These are phyloP conservation scores for Cryptococcus hybrid DNA, from an alignment of 1,284 basidiomycete species.

Conservation along the genomic window DNA sequence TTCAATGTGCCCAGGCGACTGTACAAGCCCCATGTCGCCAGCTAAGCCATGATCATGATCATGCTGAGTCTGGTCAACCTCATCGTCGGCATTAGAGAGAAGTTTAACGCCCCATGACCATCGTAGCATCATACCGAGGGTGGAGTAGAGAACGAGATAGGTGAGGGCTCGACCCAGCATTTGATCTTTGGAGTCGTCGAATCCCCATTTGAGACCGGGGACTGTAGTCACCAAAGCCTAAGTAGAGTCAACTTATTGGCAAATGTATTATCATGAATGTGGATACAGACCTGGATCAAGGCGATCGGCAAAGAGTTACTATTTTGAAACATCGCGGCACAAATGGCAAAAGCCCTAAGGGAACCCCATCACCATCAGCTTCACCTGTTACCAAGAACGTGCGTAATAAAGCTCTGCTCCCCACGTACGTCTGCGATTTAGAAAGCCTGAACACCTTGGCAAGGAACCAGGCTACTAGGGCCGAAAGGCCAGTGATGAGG, in stretches of 20 bases:
- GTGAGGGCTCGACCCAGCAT: slow-evolving; percentile 92
- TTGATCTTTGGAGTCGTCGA: slow-evolving; percentile 73
- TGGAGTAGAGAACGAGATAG: slow-evolving; percentile 88
- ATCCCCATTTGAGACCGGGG: slow-evolving; percentile 74
- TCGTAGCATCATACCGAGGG: slow-evolving; percentile 89
- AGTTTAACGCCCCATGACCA: slow-evolving; percentile 85
- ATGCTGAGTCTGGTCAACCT: slow-evolving; percentile 19
- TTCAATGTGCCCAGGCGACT: slow-evolving; percentile 9
- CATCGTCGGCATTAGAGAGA: slow-evolving; percentile 68
- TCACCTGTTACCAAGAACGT: neutral
- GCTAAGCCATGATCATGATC: slow-evolving; percentile 11
- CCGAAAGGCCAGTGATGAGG: slow-evolving; percentile 65
- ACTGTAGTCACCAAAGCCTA: slow-evolving; percentile 68
- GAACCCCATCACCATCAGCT: neutral
- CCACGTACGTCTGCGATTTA: slow-evolving; percentile 48
- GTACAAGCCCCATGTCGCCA: slow-evolving; percentile 1
- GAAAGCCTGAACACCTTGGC: slow-evolving; percentile 49
- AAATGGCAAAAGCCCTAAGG: slow-evolving; percentile 74
- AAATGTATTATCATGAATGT: slow-evolving; percentile 58
- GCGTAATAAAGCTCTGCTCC: neutral
- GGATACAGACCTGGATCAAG: slow-evolving; percentile 51
- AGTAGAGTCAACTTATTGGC: slow-evolving; percentile 20
- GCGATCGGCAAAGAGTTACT: slow-evolving; percentile 90
- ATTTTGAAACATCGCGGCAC: slow-evolving; percentile 59
- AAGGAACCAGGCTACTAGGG: slow-evolving; percentile 48